Base-by-base conservation (phyloP, 2,329 filamentous ascomycete genomes). In the Alternaria infectoria region DNA sequence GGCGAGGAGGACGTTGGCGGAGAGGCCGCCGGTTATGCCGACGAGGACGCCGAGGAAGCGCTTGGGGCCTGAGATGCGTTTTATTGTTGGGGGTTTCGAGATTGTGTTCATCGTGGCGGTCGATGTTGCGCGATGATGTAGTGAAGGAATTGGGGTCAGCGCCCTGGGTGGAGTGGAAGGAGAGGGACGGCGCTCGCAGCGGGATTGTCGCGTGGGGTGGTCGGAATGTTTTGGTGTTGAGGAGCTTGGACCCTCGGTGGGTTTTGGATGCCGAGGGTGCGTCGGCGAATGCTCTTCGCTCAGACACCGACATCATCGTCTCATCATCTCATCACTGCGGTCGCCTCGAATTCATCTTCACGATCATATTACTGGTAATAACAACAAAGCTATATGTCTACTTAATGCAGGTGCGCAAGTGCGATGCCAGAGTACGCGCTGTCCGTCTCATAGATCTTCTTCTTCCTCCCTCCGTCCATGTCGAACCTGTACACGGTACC, bases 31-130 rank as follows among this genome's bases (percentile, higher is more conserved):
- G 5, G 69, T 66, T 57, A 79, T 70, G 52, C 77, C 77, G 40
- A 77, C 65, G 36, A 74, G 54, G 59, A 79, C 69, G 58, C 73
- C 77, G 21, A 79, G 56, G 32, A 74, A 62, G 62, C 76, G 76
- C 17, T 73, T 74, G 6, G 67, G 59, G 46, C 70, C 72, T 8
- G 75, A 74, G 13, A 78, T 70, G 25, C 69, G 70, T 56, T 73
- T 73, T 57, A 78, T 70, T 61, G 71, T 56, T 8, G 77, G 77
- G 4, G 77, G 68, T 0, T 74, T 72, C 6, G 75, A 72, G 45
- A 79, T 79, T 47, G 76, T 79, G 74, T 79, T 79, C 75, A 79
- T 78, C 6, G 50, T 54, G 23, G 6, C 23, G 23, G 23, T 25
- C 1, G 23, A 25, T 25, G 2, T 25, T 25, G 23, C 23, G 23